Base-by-base conservation (phyloP, 78 protist species). In the Speleostelium caveatum region DNA sequence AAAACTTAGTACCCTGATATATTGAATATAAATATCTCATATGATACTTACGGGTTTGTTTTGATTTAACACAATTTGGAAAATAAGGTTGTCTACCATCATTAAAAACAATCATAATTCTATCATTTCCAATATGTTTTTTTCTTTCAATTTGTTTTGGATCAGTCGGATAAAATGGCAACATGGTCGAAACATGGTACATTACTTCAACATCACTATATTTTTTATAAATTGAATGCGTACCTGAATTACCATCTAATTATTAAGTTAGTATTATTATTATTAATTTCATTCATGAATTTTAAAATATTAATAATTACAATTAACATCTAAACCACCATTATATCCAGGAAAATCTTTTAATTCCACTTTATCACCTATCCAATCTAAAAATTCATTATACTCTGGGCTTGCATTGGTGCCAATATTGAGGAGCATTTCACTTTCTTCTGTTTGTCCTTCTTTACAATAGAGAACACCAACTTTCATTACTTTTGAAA, bases 171-270 rank as follows among this genome's bases (percentile, higher is more conserved):
- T 42, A 35, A 75, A 68, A 86, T 51, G 96, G 98, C 32, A 96
- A 61, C 74, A 93, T 77, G 32, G 96, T 89, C 7, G 95, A 60
- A 8, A 96, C 96, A 49, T 96, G 98, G 28, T 67, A 96, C 98
- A 96, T 96, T 22, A 96, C 56, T 41, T 96, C 96, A 42, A 65
- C 71, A 30, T 86, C 93, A 36, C 62, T 42, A 53, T 53, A 66
- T 53, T 77, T 41, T 1, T 83, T 38, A 74, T 62, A 87, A n/a
- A 96, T 75, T 30, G 98, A 96, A 66, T 87, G 85, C 3, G 62
- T 85, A 16, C 98, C 96, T 26, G 96, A 45, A 28, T 71, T 55
- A 33, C 88, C 92, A 63, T 45, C 85, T 61, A 35, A 45, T 32
- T 14, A 60, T 21, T 36, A 1, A 24, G n/a, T 24, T n/a, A n/a